Conservation (phyloP, 768 basidiomycete genomes). For the Tulasnella sp. region DNA sequence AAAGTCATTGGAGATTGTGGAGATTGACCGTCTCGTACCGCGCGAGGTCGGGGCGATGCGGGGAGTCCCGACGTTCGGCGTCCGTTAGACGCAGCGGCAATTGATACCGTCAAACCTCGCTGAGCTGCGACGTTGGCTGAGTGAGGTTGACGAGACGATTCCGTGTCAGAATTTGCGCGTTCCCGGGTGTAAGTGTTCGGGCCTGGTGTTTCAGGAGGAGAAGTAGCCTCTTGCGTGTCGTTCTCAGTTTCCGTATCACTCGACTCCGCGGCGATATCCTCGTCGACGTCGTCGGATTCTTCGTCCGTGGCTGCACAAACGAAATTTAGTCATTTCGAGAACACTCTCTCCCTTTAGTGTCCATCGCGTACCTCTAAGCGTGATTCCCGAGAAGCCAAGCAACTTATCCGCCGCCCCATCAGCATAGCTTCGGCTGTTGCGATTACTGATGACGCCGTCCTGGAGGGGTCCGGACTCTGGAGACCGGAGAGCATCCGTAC, state of each 20-base stretch:
- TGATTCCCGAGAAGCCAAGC: conserved; percentile 64
- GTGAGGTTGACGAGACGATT: conserved; percentile 17
- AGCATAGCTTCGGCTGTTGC: conserved; percentile 77
- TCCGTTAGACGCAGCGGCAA: not conserved
- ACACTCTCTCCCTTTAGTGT: no score
- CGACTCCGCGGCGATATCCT: conserved; percentile 54
- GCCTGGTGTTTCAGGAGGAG: conserved; percentile 14
- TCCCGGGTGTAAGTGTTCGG: conserved; percentile 3
- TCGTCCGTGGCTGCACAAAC: conserved; percentile 37
- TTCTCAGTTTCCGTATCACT: conserved; percentile 57
- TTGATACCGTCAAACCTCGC: conserved; percentile 53
- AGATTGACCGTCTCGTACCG: not conserved
- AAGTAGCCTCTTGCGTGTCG: conserved; percentile 28
- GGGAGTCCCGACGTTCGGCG: conserved; percentile 9
- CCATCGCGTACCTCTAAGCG: conserved; percentile 44
- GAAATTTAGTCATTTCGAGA: no score
- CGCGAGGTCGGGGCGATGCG: conserved; percentile 12
- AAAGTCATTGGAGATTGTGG: not conserved
- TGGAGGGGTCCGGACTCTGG: not conserved
- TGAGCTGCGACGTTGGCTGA: conserved; percentile 53
- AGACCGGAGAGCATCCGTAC: conserved; percentile 27
- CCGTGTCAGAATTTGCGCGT: not conserved
- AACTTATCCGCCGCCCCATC: conserved; percentile 74
- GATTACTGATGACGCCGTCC: conserved; percentile 30
- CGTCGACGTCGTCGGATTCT: conserved; percentile 52